Conservation (phyloP, 352 stramenopile genomes). For the Globisporangium viniferum region DNA sequence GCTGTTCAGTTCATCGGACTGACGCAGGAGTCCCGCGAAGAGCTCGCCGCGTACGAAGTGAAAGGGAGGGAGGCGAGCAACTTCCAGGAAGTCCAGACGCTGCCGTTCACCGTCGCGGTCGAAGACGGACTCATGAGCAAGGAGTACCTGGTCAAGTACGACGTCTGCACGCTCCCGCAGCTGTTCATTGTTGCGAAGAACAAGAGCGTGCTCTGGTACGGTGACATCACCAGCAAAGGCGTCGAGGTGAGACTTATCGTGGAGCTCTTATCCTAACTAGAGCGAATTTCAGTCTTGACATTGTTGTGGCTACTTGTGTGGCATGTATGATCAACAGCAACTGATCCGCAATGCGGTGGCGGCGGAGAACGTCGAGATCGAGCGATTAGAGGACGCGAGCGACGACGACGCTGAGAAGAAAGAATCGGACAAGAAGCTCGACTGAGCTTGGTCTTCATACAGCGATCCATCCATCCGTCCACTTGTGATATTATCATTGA, state of each 20-base stretch:
- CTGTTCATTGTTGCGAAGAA: conserved; percentile 63
- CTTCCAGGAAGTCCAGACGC: conserved; percentile 48
- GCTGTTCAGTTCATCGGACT: conserved; percentile 59
- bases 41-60: conserved; percentile 56
- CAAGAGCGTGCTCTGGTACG: conserved; percentile 58
- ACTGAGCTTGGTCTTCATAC: neutral
- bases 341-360: conserved; percentile 34
- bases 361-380: conserved; percentile 24
- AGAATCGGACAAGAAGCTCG: conserved; percentile 1
- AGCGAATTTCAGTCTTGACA: neutral
- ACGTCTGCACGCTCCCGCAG: conserved; percentile 49
- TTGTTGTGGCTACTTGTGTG: neutral
- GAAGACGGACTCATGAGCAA: conserved; percentile 73
- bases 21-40: conserved; percentile 66
- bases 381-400: neutral
- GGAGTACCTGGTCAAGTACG: conserved; percentile 67
- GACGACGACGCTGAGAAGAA: neutral
- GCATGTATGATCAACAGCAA: conserved; percentile 6
- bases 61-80: conserved; percentile 54
- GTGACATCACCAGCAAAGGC: conserved; percentile 28
- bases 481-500: neutral
- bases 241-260: conserved; percentile 30
- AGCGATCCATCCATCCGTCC: neutral
- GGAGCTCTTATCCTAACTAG: neutral
- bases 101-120: conserved; percentile 61